Base-by-base conservation (phyloP, 495 filamentous ascomycete species). In the Friedmanniomyces simplex region DNA sequence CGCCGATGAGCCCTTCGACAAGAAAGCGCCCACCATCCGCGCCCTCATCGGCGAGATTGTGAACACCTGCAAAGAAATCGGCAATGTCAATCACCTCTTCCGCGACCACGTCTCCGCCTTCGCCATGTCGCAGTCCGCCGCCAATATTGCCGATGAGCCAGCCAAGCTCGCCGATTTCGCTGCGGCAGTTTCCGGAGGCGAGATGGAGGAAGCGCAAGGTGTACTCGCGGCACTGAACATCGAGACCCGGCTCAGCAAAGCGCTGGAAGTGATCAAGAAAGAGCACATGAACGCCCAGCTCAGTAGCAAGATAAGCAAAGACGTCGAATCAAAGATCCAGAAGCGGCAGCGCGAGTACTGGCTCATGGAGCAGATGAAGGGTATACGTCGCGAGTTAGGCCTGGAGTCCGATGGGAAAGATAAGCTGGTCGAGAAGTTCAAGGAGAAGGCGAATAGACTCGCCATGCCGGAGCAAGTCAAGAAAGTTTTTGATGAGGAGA, bases 321-420 rank as follows among this genome's bases (percentile, higher is more conserved):
- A 99, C 67, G 93, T 99, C 22, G 94, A 99, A 69, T 86, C 79
- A 58, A 96, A 95, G 73, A 99, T 99, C 57, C 91, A 94, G 64
- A 96, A 97, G 73, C 85, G 93, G 12, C 93, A 99, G 67, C 84
- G 93, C 28, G 94, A 99, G 66, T 99, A 99, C 74, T 99, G 89
- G 88, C 74, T 99, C 20, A 91, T 93, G 88, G 93, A 99, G 70
- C 94, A 99, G 66, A 94, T 97, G 91, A 97, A 96, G 73, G 94
- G 89, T n/a, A 97, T 99, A 65, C 84, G 87, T 58, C 78, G 91
- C 53, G 94, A 99, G 69, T 78, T 99, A 21, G 94, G 94, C 16
- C 89, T 96, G 55, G 94, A 97, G 70, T 93, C 88, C 2, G 93
- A 99, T 66, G 93, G 94, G 32, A 99, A 96, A 70, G 93, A 99